phyloP scores from a whole-genome alignment of 306 rosid species.

The Cicer cuneatum region DNA sequence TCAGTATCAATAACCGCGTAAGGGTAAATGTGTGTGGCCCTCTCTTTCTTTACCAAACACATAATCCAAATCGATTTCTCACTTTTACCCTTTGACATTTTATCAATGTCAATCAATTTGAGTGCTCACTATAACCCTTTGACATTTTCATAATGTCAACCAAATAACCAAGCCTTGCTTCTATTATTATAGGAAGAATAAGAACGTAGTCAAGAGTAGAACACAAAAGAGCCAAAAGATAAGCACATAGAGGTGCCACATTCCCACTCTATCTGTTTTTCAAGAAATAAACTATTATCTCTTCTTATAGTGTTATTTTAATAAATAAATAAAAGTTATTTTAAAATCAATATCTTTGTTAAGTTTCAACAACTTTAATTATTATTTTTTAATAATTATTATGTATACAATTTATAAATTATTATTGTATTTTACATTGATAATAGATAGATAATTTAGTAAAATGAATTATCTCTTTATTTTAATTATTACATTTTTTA shows the following conservation, averaged over 20 bases:
- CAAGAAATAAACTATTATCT: background rate
- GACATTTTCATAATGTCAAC: slow-evolving; percentile 55
- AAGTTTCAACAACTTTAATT: too few relatives aligned
- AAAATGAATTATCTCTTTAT: too few relatives aligned
- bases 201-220: background rate
- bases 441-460: too few relatives aligned
- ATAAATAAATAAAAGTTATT: too few relatives aligned
- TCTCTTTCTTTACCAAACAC: background rate
- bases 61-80: slow-evolving; percentile 4
- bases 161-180: slow-evolving; percentile 8
- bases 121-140: slow-evolving; percentile 32
- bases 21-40: slow-evolving; percentile 29
- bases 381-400: too few relatives aligned
- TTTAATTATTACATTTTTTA: too few relatives aligned
- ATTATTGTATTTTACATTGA: too few relatives aligned
- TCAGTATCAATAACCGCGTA: slow-evolving; percentile 38
- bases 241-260: slow-evolving; percentile 46
- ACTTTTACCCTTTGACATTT: slow-evolving; percentile 48
- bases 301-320: background rate
- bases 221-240: background rate
- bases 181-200: background rate
- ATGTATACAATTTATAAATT: too few relatives aligned
- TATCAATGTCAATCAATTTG: slow-evolving; percentile 44
- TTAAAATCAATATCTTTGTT: too few relatives aligned
- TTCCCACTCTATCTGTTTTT: background rate